phyloP scores from a whole-genome alignment of 192 early-diverging fungal species.

The Paraglomus brasilianum region DNA sequence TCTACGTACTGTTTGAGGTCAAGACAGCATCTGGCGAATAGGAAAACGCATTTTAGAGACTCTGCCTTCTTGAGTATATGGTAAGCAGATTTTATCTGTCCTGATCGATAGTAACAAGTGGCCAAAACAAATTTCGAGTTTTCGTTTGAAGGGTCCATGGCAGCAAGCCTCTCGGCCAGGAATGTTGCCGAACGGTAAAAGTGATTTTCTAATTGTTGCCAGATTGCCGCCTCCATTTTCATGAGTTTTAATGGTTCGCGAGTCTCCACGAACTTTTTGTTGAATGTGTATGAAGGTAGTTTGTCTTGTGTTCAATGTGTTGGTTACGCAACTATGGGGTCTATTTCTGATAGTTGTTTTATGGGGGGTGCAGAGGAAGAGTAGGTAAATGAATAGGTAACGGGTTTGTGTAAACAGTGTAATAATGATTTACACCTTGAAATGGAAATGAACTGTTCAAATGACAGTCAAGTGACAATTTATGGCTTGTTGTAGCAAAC shows the following conservation, averaged over 20 bases:
- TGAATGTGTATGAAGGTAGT: not conserved
- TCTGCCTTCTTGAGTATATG: slow-evolving; percentile 31
- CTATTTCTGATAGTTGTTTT: not conserved
- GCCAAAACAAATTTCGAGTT: slow-evolving; percentile 39
- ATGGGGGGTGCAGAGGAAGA: not conserved
- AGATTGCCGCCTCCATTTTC: slow-evolving; percentile 36
- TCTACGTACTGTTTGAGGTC: slow-evolving; percentile 39
- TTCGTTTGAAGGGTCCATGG: slow-evolving; percentile 28
- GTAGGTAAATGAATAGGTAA: no score
- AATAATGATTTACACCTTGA: no score
- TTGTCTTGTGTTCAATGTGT: slow-evolving; percentile 14
- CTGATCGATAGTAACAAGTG: slow-evolving; percentile 40
- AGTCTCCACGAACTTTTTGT: slow-evolving; percentile 14
- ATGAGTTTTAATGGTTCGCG: not conserved
- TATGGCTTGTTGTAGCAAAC: no score
- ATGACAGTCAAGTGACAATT: no score
- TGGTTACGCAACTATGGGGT: not conserved
- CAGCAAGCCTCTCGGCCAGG: slow-evolving; percentile 43
- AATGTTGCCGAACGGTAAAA: slow-evolving; percentile 43
- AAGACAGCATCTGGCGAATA: slow-evolving; percentile 48
- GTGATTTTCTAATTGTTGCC: slow-evolving; percentile 42
- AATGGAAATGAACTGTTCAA: no score
- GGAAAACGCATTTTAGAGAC: slow-evolving; percentile 32
- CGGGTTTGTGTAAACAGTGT: no score
- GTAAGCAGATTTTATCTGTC: slow-evolving; percentile 38